Evolutionary conservation across 768 basidiomycete species (phyloP).

Genomic region (Phallus indusiatus): DNA sequence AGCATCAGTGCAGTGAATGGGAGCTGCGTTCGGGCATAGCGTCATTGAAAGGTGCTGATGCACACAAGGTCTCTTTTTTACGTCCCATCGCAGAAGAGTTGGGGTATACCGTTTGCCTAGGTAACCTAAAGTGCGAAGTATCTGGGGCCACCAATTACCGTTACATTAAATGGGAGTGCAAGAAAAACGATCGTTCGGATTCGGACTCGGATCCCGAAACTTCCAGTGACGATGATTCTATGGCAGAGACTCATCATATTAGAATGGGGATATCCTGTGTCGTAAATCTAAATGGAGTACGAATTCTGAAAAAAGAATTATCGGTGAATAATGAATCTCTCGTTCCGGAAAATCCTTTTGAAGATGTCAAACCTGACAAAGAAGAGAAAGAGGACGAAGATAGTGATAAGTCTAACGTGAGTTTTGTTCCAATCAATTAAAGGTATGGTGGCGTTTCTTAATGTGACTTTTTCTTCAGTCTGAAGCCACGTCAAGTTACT

Average conservation of each 20-base stretch:
- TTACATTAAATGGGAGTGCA: conserved; percentile 12
- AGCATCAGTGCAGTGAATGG: conserved; percentile 22
- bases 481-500: too few species aligned
- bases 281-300: conserved; percentile 25
- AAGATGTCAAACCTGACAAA: conserved; percentile 16
- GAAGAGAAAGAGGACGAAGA: too few species aligned
- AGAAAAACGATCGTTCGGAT: too few species aligned
- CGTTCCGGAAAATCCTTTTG: conserved; percentile 27
- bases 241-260: conserved; percentile 20
- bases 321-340: conserved; percentile 19
- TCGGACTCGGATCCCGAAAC: too few species aligned
- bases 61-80: conserved; percentile 24
- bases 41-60: conserved; percentile 26
- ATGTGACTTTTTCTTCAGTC: too few species aligned
- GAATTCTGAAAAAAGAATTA: conserved; percentile 14
- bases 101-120: conserved; percentile 30
- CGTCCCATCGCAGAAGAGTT: conserved; percentile 24
- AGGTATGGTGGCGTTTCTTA: too few species aligned
- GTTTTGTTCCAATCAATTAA: too few species aligned
- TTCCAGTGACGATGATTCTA: conserved; percentile 10
- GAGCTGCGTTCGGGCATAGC: conserved; percentile 16
- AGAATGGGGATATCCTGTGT: conserved; percentile 19
- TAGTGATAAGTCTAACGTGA: too few species aligned
- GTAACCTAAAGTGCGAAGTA: conserved; percentile 23
- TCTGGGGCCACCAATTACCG: conserved; percentile 11